These are phyloP conservation scores for Tolypocladium tundrense DNA, from an alignment of 2,329 filamentous ascomycete genomes.

Conservation along the genomic window DNA sequence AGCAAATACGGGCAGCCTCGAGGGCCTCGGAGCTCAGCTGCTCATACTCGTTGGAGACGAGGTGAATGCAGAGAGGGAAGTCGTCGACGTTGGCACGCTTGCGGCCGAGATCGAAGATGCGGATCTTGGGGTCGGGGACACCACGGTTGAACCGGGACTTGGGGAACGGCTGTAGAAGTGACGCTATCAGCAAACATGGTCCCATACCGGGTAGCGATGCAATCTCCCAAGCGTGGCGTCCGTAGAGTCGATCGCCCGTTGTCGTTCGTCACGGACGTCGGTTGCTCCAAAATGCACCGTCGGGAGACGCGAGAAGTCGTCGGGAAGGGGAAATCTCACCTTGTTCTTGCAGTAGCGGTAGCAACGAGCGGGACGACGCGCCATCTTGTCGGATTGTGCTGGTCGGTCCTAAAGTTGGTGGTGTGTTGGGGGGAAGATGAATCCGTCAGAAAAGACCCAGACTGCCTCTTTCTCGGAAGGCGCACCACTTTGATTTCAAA, in stretches of 20 bases:
- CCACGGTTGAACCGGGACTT: constrained; percentile 99
- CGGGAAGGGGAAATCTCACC: constrained; percentile 46
- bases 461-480: constrained; percentile 18
- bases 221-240: background rate
- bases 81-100: constrained; percentile 99
- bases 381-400: constrained; percentile 75
- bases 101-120: constrained; percentile 98
- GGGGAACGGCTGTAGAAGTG: constrained; percentile 66
- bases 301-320: constrained; percentile 1
- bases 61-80: constrained; percentile 98
- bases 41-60: constrained; percentile 99
- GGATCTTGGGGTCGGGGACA: constrained; percentile 78
- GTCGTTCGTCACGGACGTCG: background rate
- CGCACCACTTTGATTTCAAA: constrained; percentile 43
- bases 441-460: constrained; percentile 15
- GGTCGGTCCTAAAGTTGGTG: constrained; percentile 20
- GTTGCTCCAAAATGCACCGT: background rate
- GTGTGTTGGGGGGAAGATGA: constrained; percentile 24
- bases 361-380: constrained; percentile 97
- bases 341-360: constrained; percentile 99
- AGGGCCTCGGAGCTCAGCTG: constrained; percentile 99
- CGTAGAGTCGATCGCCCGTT: background rate
- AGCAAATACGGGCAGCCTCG: constrained; percentile 99
- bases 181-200: background rate
- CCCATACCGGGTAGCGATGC: background rate